These are phyloP conservation scores for Fusarium sp. DNA, from an alignment of 2,329 filamentous ascomycete genomes.

Conservation along the genomic window DNA sequence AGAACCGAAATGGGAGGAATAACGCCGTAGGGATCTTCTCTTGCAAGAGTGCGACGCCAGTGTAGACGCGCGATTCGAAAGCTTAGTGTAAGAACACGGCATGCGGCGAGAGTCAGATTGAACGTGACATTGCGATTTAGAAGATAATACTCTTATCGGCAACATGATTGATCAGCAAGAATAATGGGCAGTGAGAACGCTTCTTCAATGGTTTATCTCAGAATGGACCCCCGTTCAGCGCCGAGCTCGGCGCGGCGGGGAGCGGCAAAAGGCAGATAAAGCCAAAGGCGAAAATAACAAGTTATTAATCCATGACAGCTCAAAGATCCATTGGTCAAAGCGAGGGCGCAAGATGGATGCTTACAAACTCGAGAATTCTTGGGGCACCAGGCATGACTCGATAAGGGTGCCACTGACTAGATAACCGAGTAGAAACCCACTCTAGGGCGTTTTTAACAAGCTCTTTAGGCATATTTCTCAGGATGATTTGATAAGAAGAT, in stretches of 20 bases:
- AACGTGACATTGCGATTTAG: neutral
- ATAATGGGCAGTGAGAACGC: neutral
- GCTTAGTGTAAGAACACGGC: neutral
- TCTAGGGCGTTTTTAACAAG: neutral
- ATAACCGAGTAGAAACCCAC: neutral
- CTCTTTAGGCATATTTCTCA: too few relatives aligned
- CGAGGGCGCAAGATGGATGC: neutral
- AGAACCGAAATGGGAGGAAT: neutral
- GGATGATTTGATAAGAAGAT: neutral
- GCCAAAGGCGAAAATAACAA: neutral
- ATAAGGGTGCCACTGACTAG: neutral
- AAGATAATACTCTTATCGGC: neutral
- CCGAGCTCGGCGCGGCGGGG: neutral
- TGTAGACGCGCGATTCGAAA: neutral
- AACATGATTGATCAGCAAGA: neutral
- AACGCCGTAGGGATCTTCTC: neutral
- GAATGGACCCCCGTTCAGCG: neutral
- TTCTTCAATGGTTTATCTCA: neutral
- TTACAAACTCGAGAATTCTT: neutral
- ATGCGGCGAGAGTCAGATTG: neutral
- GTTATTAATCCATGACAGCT: neutral
- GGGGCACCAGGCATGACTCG: neutral
- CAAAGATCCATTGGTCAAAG: neutral
- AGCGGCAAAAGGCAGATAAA: neutral
- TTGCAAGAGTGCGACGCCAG: neutral